Evolutionary conservation across 768 basidiomycete species (phyloP).

Genomic region (Punctularia strigosozonata): DNA sequence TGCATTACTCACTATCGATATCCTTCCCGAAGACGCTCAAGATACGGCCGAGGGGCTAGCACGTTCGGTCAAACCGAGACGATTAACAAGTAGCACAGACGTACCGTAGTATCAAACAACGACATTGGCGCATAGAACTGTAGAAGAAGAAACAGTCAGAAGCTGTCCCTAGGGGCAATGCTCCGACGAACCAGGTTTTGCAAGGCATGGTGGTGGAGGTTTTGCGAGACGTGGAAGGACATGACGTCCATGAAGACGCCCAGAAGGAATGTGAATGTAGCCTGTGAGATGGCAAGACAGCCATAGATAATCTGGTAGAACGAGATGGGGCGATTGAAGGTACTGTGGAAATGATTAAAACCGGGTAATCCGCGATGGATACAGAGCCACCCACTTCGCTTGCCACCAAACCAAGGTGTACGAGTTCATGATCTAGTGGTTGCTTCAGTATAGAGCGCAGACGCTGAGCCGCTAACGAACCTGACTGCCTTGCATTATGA

Average conservation of each 20-base stretch:
- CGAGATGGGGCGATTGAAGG: slow-evolving; percentile 34
- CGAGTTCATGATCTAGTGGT: slow-evolving; percentile 49
- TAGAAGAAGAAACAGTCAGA: too few species aligned
- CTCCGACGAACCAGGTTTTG: too few species aligned
- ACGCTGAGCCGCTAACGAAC: too few species aligned
- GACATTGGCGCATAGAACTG: slow-evolving; percentile 68
- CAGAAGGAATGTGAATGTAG: slow-evolving; percentile 46
- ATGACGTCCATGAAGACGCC: slow-evolving; percentile 44
- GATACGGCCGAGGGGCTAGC: slow-evolving; percentile 32
- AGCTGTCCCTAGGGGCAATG: too few species aligned
- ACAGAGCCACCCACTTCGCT: slow-evolving; percentile 30
- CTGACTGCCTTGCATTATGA: slow-evolving; percentile 50
- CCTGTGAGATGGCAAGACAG: slow-evolving; percentile 44
- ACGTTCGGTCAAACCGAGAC: not conserved
- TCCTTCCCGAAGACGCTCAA: slow-evolving; percentile 56
- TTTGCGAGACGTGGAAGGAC: slow-evolving; percentile 47
- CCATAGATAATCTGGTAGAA: slow-evolving; percentile 61
- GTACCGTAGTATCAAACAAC: slow-evolving; percentile 63
- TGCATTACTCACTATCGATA: slow-evolving; percentile 39
- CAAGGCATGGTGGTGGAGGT: slow-evolving; percentile 47
- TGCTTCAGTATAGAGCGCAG: too few species aligned
- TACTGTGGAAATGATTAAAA: slow-evolving; percentile 15
- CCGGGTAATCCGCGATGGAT: not conserved
- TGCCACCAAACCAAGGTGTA: slow-evolving; percentile 71
- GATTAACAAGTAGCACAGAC: not conserved